phyloP scores from a whole-genome alignment of 176 grass and related monocot genomes.

The Dendrocalamus sinicus region DNA sequence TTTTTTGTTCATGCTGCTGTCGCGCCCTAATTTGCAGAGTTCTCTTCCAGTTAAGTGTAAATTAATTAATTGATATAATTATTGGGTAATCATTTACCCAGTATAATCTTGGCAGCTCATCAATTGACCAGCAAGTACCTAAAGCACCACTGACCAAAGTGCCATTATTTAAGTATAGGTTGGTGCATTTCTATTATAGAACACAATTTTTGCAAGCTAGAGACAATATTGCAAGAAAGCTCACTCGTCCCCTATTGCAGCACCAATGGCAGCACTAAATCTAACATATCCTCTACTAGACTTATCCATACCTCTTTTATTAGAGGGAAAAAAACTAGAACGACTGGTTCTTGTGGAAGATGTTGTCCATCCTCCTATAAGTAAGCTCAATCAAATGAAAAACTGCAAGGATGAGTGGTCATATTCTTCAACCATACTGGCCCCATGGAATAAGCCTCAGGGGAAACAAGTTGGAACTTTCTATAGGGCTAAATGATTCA shows the following conservation, averaged over 20 bases:
- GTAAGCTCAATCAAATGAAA: not conserved
- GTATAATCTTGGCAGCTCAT: slow-evolving; percentile 43
- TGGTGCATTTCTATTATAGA: slow-evolving; percentile 25
- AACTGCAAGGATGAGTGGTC: not conserved
- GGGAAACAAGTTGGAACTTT: slow-evolving; percentile 19
- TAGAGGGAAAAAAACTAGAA: not conserved
- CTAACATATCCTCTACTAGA: slow-evolving; percentile 42
- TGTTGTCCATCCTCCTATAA: not conserved
- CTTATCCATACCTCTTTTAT: slow-evolving; percentile 8
- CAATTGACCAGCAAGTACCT: slow-evolving; percentile 50
- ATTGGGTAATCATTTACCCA: slow-evolving; percentile 27
- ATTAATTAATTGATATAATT: slow-evolving; percentile 28
- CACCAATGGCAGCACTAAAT: slow-evolving; percentile 37
- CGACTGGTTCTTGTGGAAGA: slow-evolving; percentile 6
- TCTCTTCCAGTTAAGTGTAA: slow-evolving; percentile 41
- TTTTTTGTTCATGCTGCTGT: slow-evolving; percentile 56
- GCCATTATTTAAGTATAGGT: slow-evolving; percentile 40
- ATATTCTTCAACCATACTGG: not conserved
- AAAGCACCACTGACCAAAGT: slow-evolving; percentile 46
- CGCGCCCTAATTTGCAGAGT: slow-evolving; percentile 37
- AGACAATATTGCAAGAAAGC: slow-evolving; percentile 42
- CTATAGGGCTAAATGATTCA: slow-evolving; percentile 33
- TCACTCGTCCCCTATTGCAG: slow-evolving; percentile 34
- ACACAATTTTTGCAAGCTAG: slow-evolving; percentile 45
- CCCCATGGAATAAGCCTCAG: not conserved